Evolutionary conservation across 805 yeast genomes (phyloP).

Genomic region (Monosporozyma yasuniensis): DNA sequence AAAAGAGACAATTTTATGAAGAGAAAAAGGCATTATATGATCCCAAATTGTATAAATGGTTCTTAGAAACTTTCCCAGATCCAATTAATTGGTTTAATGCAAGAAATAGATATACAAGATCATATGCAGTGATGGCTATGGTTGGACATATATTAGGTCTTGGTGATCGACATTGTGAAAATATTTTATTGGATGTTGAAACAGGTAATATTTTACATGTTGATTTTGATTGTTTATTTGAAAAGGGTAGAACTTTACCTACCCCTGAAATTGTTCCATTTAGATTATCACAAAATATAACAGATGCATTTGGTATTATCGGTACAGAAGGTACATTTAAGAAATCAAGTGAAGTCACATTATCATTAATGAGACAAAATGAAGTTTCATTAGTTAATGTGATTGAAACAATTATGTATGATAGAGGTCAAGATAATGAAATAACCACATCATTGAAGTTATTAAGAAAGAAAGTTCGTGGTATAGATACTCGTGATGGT

Average conservation of each 20-base stretch:
- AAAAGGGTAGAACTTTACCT: constrained; percentile 60
- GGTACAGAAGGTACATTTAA: constrained; percentile 89
- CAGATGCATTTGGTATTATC: constrained; percentile 80
- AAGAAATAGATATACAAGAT: constrained; percentile 61
- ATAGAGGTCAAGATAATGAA: constrained; percentile 48
- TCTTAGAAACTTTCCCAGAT: constrained; percentile 78
- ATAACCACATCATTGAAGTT: constrained; percentile 56
- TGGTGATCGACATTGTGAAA: constrained; percentile 96
- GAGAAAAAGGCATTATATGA: constrained; percentile 34
- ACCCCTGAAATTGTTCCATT: constrained; percentile 95
- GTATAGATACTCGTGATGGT: constrained; percentile 72
- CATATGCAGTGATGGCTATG: constrained; percentile 94
- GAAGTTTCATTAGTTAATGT: constrained; percentile 84
- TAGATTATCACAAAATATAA: constrained; percentile 77
- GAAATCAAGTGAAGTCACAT: constrained; percentile 75
- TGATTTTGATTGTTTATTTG: constrained; percentile 94
- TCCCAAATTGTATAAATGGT: constrained; percentile 82
- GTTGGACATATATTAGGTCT: constrained; percentile 90
- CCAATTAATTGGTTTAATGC: constrained; percentile 82
- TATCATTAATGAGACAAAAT: constrained; percentile 59
- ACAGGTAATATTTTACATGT: constrained; percentile 84
- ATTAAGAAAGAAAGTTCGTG: constrained; percentile 73
- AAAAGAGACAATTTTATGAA: constrained; percentile 20
- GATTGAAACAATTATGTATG: constrained; percentile 85
- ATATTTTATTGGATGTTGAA: constrained; percentile 61